Conservation (phyloP, 1,139 yeast species). For the Pichia sp. region DNA sequence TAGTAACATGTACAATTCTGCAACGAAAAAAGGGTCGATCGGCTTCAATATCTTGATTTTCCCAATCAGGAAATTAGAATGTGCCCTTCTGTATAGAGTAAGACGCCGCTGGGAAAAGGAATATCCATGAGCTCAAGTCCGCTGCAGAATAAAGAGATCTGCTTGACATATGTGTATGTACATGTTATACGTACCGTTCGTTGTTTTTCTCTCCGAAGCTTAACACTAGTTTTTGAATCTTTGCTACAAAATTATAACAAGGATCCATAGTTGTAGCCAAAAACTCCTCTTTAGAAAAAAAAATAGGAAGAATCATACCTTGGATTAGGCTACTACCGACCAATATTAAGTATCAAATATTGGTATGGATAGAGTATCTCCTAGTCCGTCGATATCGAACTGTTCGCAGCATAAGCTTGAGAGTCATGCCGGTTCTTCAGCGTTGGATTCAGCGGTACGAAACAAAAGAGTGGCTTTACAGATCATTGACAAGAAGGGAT, state of each 20-base stretch:
- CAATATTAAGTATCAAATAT: neutral
- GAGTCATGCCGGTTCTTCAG: constrained; percentile 8
- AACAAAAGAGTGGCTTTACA: constrained; percentile 3
- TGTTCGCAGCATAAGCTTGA: constrained; percentile 8
- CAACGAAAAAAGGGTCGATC: neutral
- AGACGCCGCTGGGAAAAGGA: neutral
- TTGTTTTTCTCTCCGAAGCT: neutral
- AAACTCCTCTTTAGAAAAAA: neutral
- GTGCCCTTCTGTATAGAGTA: neutral
- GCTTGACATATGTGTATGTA: neutral
- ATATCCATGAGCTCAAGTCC: neutral
- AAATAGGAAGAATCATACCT: neutral
- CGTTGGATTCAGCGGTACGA: constrained; percentile 12
- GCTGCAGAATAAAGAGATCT: neutral
- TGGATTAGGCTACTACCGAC: neutral
- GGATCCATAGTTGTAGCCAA: neutral
- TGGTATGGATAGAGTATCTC: constrained; percentile 9
- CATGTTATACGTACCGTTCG: neutral
- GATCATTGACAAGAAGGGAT: neutral
- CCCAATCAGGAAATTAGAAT: neutral
- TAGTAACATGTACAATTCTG: neutral
- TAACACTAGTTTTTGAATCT: neutral
- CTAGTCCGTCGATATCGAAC: constrained; percentile 11
- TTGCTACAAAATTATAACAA: neutral
- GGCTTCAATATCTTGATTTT: neutral